These are phyloP conservation scores for Wallacemonas collosoma DNA, from an alignment of 208 protist genomes.

Conservation along the genomic window DNA sequence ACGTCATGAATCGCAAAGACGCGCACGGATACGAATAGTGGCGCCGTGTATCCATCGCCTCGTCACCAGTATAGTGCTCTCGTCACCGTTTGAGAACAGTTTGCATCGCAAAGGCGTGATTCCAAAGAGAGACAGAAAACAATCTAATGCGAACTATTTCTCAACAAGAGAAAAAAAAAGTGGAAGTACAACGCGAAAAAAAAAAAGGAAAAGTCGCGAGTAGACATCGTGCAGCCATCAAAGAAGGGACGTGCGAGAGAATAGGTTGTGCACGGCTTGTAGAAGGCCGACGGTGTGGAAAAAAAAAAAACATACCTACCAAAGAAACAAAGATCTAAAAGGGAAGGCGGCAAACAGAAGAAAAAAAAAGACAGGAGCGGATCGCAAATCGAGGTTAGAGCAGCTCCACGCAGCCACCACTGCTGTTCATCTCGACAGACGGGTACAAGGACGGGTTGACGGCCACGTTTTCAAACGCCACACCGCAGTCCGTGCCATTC, in stretches of 20 bases:
- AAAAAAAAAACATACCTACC: not conserved
- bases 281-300: not conserved
- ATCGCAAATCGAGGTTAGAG: slow-evolving; percentile 20
- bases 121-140: not conserved
- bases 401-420: slow-evolving; percentile 46
- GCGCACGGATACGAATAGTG: no score
- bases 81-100: no score
- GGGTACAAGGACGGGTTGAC: slow-evolving; percentile 48
- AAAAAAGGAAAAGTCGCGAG: slow-evolving; percentile 20
- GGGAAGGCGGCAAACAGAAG: not conserved
- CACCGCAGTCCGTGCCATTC: slow-evolving; percentile 51
- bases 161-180: not conserved
- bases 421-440: slow-evolving; percentile 50
- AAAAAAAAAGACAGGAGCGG: not conserved
- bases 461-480: slow-evolving; percentile 38
- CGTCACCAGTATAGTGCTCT: no score
- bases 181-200: not conserved
- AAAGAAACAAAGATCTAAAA: not conserved
- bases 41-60: no score
- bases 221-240: not conserved
- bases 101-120: no score
- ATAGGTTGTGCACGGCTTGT: not conserved
- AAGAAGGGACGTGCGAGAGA: not conserved
- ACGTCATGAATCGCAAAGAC: no score
- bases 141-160: not conserved